Evolutionary conservation across 306 rosid species (phyloP), one percentile per base, ranked within the genome.

Genomic region (Casuarina cunninghamiana): DNA sequence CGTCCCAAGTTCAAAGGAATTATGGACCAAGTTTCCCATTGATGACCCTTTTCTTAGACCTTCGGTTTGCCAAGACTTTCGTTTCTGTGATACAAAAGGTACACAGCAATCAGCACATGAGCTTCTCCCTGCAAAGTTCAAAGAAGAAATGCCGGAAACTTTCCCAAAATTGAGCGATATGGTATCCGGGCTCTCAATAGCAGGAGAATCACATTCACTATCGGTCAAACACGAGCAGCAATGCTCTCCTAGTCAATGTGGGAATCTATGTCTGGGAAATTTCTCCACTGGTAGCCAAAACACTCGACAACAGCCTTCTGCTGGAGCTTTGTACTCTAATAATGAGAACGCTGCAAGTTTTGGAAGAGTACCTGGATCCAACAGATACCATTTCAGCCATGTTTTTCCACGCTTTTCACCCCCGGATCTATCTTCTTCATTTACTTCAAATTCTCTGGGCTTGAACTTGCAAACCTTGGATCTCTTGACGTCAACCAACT

Each of bases 1-100:
- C 84, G 45, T 79, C n/a, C 75, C 78, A 42, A 72, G 78, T 74
- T 82, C 84, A 74, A 84, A 86, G 68, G 87, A 83, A 58, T 9
- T n/a, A 53, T 62, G 48, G 37, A 70, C 54, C 15, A 81, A 77
- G 57, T 62, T 37, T 13, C 8, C 53, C 71, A 66, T 63, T 39
- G 66, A 51, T 45, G 78, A 77, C 16, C 78, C 81, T 63, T 63
- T 65, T 45, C 37, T 32, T 45, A 77, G 78, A 81, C 43, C 63
- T 72, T 72, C 78, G 37, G 44, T 68, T 21, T 45, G 73, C 53
- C 69, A 80, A 55, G 72, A 62, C 48, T 79, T 50, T 37, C 66
- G 50, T 66, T 66, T 79, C 10, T 53, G 73, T 46, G 39, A 77
- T 6, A 65, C 45, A 72, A 65, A 72, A 63, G 72, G 17, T 60